Evolutionary conservation across 495 filamentous ascomycete genomes (phyloP).

Genomic region (Physcia stellaris): DNA sequence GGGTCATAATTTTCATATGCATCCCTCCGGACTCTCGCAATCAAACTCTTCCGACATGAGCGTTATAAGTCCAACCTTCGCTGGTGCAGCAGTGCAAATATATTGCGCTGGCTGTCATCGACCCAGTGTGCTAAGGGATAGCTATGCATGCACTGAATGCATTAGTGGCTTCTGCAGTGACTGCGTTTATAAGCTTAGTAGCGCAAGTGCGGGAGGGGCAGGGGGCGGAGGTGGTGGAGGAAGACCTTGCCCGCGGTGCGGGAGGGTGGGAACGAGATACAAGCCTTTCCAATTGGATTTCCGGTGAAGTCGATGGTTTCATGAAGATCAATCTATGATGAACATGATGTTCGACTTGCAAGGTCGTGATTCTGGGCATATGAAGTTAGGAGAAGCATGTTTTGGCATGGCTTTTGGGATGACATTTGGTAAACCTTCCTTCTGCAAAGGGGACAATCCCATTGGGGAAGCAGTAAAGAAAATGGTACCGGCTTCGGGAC

Average conservation of each 20-base stretch:
- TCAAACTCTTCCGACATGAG: constrained; percentile 38
- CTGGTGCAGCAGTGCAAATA: constrained; percentile 53
- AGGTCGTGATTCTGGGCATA: no score
- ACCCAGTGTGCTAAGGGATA: constrained; percentile 57
- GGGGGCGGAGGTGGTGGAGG: constrained; percentile 34
- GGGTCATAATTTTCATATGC: constrained; percentile 53
- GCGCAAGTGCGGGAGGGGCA: no score
- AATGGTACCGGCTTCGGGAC: no score
- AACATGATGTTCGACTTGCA: no score
- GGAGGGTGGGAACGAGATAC: constrained; percentile 35
- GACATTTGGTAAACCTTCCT: no score
- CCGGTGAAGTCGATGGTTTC: constrained; percentile 22
- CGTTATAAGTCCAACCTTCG: no score
- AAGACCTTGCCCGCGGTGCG: constrained; percentile 37
- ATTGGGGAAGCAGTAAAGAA: no score
- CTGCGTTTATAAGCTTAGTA: constrained; percentile 67
- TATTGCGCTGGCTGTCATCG: constrained; percentile 77
- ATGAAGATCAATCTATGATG: no score
- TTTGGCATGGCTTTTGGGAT: no score
- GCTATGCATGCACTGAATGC: constrained; percentile 86
- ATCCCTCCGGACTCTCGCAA: constrained; percentile 32
- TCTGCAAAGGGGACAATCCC: no score
- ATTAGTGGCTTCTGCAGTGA: constrained; percentile 81
- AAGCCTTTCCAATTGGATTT: constrained; percentile 42
- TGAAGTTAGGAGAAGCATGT: no score